Base-by-base conservation (phyloP, 2,329 filamentous ascomycete species). In the Microdochium trichocladiopsis region DNA sequence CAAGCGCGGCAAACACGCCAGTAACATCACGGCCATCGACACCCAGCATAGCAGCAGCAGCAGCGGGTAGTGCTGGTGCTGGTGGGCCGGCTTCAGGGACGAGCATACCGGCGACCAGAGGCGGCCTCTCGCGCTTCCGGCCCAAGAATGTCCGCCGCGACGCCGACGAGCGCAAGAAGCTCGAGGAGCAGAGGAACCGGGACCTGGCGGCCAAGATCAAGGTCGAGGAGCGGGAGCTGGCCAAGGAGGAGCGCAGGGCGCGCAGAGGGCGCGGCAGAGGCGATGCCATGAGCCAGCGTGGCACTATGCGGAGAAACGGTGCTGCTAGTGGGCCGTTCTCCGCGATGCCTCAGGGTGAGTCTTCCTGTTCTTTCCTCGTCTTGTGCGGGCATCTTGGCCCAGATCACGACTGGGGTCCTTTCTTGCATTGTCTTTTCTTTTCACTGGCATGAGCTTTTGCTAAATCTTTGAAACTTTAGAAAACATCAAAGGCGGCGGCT, bases 101-200 rank as follows among this genome's bases (percentile, higher is more conserved):
- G n/a, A n/a, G n/a, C n/a, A n/a, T n/a, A n/a, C n/a, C 50, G 11
- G 49, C 51, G 10, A 22, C 14, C 14, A 45, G 41, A 18, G 18
- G 41, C 41, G 61, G 63, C 21, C 54, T 62, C 10, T 68, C 67
- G 37, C 69, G 76, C 36, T 77, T 78, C 50, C 71, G 70, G 50
- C 76, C 76, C 25, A 77, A 72, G 57, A 75, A 72, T 53, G 61
- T 77, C 48, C 70, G 76, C 51, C 67, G 76, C 70, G 74, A 78
- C 63, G 75, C 77, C 52, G 70, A 72, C 6, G 74, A 78, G 50
- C 67, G 76, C 60, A 73, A 76, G 51, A 70, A 58, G 50, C 63
- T 79, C 10, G 76, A 76, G 47, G 71, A 58, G 63, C 72, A 61
- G 31, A 58, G 65, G 52, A 61, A 57, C 21, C 57, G 57, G 31